Percentiles rank a stretch among this genome's conserved stretches.
Conservation (phyloP, 306 rosid genomes). For the Oxytropis ochrocephala region DNA sequence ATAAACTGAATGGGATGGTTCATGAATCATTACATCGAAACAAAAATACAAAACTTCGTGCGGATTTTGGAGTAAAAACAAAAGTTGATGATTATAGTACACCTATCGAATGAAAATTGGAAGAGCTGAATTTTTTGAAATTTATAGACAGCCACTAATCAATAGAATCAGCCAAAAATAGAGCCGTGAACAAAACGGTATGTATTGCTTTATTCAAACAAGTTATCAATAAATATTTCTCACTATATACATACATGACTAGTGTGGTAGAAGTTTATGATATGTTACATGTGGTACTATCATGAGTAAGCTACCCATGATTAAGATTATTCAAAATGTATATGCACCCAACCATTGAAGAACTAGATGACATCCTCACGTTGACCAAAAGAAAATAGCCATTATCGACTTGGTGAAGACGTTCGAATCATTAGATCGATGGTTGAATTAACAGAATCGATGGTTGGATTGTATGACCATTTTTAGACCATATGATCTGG, state of each 20-base stretch:
- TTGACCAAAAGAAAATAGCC: neutral
- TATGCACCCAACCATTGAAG: neutral
- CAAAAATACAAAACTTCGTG: conserved; percentile 26
- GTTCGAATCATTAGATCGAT: too few species aligned
- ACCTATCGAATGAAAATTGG: conserved; percentile 16
- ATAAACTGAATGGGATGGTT: conserved; percentile 31
- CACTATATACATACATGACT: neutral
- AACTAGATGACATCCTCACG: conserved; percentile 17
- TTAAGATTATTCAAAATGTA: neutral
- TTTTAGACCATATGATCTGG: too few species aligned
- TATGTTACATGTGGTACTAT: neutral
- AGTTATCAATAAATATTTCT: conserved; percentile 19
- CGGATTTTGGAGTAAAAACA: conserved; percentile 18
- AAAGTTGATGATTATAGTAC: conserved; percentile 27
- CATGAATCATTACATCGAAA: conserved; percentile 28
- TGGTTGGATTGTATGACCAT: too few species aligned
- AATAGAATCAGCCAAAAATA: conserved; percentile 31
- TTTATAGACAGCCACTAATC: conserved; percentile 22
- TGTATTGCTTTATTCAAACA: conserved; percentile 24
- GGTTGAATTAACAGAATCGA: too few species aligned
- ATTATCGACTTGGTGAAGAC: too few species aligned
- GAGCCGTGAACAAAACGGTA: conserved; percentile 35
- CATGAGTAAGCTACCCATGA: neutral
- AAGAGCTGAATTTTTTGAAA: conserved; percentile 15
- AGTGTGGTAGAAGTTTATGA: neutral